Conservation (phyloP, 768 basidiomycete genomes). For the Galerina marginata region DNA sequence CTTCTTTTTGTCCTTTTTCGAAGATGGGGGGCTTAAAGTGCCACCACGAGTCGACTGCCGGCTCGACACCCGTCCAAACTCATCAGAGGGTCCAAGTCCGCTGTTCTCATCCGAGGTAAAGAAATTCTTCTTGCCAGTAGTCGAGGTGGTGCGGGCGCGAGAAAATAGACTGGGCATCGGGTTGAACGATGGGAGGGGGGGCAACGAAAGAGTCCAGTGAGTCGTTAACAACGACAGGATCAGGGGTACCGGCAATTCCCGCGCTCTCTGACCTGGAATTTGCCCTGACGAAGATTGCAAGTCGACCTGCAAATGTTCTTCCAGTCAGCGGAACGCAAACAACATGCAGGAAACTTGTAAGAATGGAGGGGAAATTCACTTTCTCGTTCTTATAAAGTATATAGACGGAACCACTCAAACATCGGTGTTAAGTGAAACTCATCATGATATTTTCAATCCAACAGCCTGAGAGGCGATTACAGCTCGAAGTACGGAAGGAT, state of each 20-base stretch:
- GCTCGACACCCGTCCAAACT: slow-evolving; percentile 68
- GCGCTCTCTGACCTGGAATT: slow-evolving; percentile 25
- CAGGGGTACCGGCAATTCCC: slow-evolving; percentile 29
- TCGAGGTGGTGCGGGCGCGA: slow-evolving; percentile 67
- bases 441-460: slow-evolving; percentile 26
- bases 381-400: neutral
- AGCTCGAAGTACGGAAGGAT: slow-evolving; percentile 10
- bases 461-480: slow-evolving; percentile 5
- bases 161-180: slow-evolving; percentile 80
- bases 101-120: slow-evolving; percentile 29
- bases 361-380: slow-evolving; percentile 1
- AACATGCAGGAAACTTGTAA: neutral
- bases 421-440: slow-evolving; percentile 10
- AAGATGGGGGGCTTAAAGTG: slow-evolving; percentile 32
- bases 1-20: slow-evolving; percentile 62
- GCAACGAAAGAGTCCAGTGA: slow-evolving; percentile 24
- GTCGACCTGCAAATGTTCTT: neutral
- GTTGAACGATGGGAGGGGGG: slow-evolving; percentile 38
- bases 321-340: neutral
- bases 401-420: neutral
- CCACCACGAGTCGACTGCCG: slow-evolving; percentile 43
- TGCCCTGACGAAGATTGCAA: neutral
- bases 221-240: slow-evolving; percentile 29
- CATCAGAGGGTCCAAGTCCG: slow-evolving; percentile 49
- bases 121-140: slow-evolving; percentile 48